Evolutionary conservation across 2,329 filamentous ascomycete genomes (phyloP), one percentile per base, ranked within the genome.

Genomic region (Scytalidium lignicola): DNA sequence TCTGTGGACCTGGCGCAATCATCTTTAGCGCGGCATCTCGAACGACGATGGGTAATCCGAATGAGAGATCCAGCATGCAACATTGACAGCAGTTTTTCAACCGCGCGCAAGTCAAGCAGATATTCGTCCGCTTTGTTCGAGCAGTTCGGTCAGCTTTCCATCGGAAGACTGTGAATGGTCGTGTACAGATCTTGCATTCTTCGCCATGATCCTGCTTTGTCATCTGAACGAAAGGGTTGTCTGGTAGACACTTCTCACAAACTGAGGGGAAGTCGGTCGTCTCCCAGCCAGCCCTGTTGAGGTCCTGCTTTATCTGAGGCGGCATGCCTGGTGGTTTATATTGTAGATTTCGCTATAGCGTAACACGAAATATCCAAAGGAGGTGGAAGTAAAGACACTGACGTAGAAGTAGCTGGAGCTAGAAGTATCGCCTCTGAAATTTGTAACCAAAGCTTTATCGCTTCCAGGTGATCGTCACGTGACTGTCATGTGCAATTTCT

Each of bases 1-100:
- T 95, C 55, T 90, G 82, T 1, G 93, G 93, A 0, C 93, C 93
- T 0, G 93, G 91, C 1, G 92, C 91, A 40, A 97, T 88, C 87
- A 99, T 96, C 74, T 97, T 97, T 55, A 99, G 76, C 4, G 95
- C 93, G 2, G 93, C 93, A 74, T 99, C 93, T 64, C 93, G 84
- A 51, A 99, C 88, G 13, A 91, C 88, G 63, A 99, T 95, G 10
- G 93, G 93, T 22, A 99, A 76, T 20, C 93, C 95, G 64, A 97
- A 99, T 12, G 89, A 92, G 52, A 99, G 74, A 76, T 99, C 93
- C 47, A 99, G 85, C 90, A 97, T 97, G 74, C 93, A 99, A 71
- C 86, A 92, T 74, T 99, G 93, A 65, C 93, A 99, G 74, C 93
- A 97, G 74, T 99, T 99, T 72, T 99, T 99, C 58, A 97, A 78